Conservation (phyloP, 257 asterid species). For the Buddleja alternifolia region DNA sequence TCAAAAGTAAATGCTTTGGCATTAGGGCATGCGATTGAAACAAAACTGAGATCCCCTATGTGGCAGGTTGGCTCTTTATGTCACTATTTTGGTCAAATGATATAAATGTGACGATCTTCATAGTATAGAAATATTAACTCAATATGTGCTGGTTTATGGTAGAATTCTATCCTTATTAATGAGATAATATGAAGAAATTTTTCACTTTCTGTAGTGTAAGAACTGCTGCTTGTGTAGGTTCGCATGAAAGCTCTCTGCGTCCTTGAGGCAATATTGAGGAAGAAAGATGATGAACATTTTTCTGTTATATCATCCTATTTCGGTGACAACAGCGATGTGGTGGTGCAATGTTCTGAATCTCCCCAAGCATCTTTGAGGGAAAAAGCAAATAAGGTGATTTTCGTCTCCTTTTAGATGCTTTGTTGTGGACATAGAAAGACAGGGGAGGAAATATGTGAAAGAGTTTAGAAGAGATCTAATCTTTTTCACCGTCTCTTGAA, state of each 20-base stretch:
- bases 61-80: constrained; percentile 79
- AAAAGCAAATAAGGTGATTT: constrained; percentile 81
- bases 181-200: not conserved
- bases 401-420: constrained; percentile 23
- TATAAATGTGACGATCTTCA: constrained; percentile 13
- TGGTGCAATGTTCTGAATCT: constrained; percentile 86
- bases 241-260: constrained; percentile 91
- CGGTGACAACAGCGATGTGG: constrained; percentile 63
- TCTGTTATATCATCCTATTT: constrained; percentile 65
- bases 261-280: constrained; percentile 92
- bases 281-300: constrained; percentile 67
- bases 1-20: constrained; percentile 70
- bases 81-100: constrained; percentile 20
- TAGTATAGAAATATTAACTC: constrained; percentile 5
- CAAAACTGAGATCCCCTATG: constrained; percentile 77
- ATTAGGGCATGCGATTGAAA: constrained; percentile 72
- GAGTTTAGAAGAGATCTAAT: constrained; percentile 1
- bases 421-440: constrained; percentile 22
- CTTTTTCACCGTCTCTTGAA: constrained; percentile 8
- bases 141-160: constrained; percentile 16
- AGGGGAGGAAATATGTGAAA: constrained; percentile 15
- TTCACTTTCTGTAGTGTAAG: constrained; percentile 24
- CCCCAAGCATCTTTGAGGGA: constrained; percentile 98
- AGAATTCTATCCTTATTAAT: not conserved
- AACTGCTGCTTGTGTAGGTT: constrained; percentile 56